Evolutionary conservation across 352 stramenopile species (phyloP), one percentile per base, ranked within the genome.

Genomic region (Blastocystis sp.): DNA sequence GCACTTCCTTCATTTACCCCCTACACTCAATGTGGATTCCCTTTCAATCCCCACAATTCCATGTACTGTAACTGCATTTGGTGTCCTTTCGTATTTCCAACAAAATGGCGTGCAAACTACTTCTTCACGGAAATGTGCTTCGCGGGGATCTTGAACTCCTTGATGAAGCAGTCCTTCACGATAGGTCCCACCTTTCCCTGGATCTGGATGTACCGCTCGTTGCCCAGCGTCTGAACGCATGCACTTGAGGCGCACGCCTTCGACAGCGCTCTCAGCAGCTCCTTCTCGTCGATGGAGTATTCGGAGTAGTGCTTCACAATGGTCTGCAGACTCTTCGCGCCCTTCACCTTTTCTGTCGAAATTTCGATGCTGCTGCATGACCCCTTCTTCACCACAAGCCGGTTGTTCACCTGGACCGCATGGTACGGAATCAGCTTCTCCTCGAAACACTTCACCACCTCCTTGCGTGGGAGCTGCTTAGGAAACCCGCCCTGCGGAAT

Each of bases 341-440:
- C 74, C 61, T 84, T 84, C 60, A 84, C 57, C 52, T 84, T 84
- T 40, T 84, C 21, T 24, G 74, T 84, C 19, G 48, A 42, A 6
- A 84, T 68, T n/a, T 70, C 74, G 40, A 84, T 84, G 14, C 24
- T 57, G 21, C 52, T 28, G 42, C 52, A 63, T n/a, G 48, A 48
- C 10, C 74, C 74, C 60, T 84, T 84, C 60, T 84, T 84, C 42
- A 84, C 60, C 3, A 84, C 74, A 14, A 70, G 24, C 1, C 34
- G 17, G 17, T 84, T 59, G 45, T 84, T 69, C 34, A 84, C 60
- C 38, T 57, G 38, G 14, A 84, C 74, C 1, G 54, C 24, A 28
- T 84, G 74, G 48, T 84, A 84, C 2, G 59, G 74, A 68, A 84
- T 68, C 11, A 84, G 42, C 57, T 69, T 69, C 74, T 84, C 60